Conservation (phyloP, 768 basidiomycete species). For the Paxillus rubicundulus region DNA sequence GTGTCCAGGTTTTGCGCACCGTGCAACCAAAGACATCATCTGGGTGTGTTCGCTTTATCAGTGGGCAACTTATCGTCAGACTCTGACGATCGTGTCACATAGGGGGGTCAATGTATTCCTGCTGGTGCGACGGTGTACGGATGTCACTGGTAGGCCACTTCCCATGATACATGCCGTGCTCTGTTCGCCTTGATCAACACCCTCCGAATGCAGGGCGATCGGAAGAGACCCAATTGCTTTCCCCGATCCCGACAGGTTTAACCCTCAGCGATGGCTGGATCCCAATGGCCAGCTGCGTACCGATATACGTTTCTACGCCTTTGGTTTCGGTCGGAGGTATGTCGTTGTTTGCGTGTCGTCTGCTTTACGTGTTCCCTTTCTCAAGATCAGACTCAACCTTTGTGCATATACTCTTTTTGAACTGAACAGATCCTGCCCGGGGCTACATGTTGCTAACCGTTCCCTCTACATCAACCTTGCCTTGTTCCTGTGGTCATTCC, state of each 20-base stretch:
- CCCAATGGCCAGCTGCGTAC: conserved; percentile 41
- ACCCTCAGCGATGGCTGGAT: conserved; percentile 51
- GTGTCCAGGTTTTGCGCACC: not conserved
- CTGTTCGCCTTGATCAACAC: too few relatives aligned
- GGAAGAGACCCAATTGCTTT: too few relatives aligned
- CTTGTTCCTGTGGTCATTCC: conserved; percentile 63
- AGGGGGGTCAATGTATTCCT: conserved; percentile 23
- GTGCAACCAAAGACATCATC: conserved; percentile 7
- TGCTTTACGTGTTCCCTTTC: too few relatives aligned
- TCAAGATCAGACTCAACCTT: too few relatives aligned
- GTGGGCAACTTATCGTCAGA: conserved; percentile 33
- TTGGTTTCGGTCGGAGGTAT: conserved; percentile 50
- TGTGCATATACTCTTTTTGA: not conserved
- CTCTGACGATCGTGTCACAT: not conserved
- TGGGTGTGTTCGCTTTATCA: conserved; percentile 1
- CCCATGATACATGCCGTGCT: too few relatives aligned
- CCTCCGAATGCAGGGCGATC: conserved; percentile 24
- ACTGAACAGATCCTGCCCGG: conserved; percentile 50
- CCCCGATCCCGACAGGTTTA: conserved; percentile 36
- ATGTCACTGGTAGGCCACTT: conserved; percentile 17
- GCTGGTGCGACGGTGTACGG: conserved; percentile 20
- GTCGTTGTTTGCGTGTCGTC: not conserved
- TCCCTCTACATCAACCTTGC: conserved; percentile 64
- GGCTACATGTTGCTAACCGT: conserved; percentile 42
- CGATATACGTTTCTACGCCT: conserved; percentile 47